Conservation (phyloP, 345 rosid species). For the Eucalyptus caleyi region DNA sequence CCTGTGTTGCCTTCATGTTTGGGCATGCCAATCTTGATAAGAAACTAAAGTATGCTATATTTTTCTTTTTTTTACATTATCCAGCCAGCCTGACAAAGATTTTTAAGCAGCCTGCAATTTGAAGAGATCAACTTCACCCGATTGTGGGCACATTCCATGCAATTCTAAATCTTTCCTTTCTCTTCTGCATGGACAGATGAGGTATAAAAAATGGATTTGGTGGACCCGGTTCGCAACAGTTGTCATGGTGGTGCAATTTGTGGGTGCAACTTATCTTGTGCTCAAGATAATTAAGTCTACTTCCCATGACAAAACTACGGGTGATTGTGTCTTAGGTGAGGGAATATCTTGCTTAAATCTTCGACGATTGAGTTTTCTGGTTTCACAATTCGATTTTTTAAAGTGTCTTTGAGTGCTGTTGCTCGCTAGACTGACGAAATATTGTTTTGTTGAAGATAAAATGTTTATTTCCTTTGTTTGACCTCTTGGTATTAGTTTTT, state of each 20-base stretch:
- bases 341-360: background rate
- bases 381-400: background rate
- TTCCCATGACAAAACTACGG: constrained; percentile 30
- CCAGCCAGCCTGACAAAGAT: background rate
- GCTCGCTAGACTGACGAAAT: background rate
- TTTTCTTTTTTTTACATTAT: background rate
- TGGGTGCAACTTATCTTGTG: constrained; percentile 54
- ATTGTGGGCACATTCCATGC: background rate
- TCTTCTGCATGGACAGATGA: constrained; percentile 25
- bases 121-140: background rate
- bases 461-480: background rate
- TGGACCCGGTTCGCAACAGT: constrained; percentile 58
- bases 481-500: background rate
- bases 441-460: background rate
- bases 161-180: background rate
- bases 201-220: constrained; percentile 78
- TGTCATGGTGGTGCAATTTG: constrained; percentile 50
- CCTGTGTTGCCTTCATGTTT: background rate
- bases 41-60: background rate
- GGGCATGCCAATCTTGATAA: background rate
- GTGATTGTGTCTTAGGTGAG: constrained; percentile 53
- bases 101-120: background rate
- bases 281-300: constrained; percentile 26
- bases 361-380: background rate
- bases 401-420: background rate